Evolutionary conservation across 805 yeast genomes (phyloP).

Genomic region (Cyberlindnera mrakii): DNA sequence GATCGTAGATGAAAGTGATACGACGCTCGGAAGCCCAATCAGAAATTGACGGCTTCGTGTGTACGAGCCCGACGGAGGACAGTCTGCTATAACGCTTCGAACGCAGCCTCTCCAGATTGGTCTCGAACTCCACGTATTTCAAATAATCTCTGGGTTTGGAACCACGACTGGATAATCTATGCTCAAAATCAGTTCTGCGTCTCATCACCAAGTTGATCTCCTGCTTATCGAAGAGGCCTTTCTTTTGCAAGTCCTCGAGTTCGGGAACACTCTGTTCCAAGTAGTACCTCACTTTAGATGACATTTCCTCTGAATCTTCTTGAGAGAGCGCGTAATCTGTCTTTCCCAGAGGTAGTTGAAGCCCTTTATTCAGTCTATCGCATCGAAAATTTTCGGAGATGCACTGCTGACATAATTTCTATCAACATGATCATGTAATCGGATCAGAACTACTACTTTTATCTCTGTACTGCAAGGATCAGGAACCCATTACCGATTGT

Average conservation of each 20-base stretch:
- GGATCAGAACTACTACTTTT: no score
- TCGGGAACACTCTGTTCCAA: slow-evolving; percentile 81
- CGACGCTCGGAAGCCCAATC: slow-evolving; percentile 87
- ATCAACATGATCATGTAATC: not conserved
- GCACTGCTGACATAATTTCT: not conserved
- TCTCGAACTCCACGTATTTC: slow-evolving; percentile 75
- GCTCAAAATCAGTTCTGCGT: slow-evolving; percentile 93
- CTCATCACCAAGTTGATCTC: slow-evolving; percentile 86
- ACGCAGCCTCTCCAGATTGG: slow-evolving; percentile 71
- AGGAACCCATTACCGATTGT: no score
- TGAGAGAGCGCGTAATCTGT: no score
- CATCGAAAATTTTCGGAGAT: not conserved
- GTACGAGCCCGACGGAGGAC: slow-evolving; percentile 46
- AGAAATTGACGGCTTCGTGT: slow-evolving; percentile 57
- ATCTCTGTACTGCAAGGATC: no score
- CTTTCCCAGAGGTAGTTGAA: not conserved
- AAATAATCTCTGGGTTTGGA: slow-evolving; percentile 71
- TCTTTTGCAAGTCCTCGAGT: slow-evolving; percentile 76
- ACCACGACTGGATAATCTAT: slow-evolving; percentile 79
- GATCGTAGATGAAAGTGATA: slow-evolving; percentile 72
- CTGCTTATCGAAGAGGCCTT: slow-evolving; percentile 73
- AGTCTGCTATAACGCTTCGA: slow-evolving; percentile 63
- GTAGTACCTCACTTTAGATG: slow-evolving; percentile 45
- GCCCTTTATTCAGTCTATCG: not conserved
- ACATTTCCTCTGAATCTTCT: slow-evolving; percentile 1